phyloP scores from a whole-genome alignment of 2,329 filamentous ascomycete species.

The Cadophora sp. region DNA sequence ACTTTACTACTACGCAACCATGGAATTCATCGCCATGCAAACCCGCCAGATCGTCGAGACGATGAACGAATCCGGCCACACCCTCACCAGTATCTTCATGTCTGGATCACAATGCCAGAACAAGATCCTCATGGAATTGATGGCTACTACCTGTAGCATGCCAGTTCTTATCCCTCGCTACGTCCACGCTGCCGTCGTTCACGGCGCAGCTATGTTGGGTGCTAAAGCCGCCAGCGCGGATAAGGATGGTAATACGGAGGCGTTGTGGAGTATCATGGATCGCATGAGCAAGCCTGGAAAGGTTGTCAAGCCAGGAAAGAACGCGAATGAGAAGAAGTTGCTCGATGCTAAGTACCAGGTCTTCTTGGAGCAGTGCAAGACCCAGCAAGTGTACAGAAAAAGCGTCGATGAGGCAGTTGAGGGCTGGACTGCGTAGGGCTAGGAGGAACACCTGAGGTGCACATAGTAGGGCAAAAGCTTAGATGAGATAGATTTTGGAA shows the following conservation, averaged over 20 bases:
- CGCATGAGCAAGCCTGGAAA: slow-evolving; percentile 94
- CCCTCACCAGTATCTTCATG: slow-evolving; percentile 96
- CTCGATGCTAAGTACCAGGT: slow-evolving; percentile 90
- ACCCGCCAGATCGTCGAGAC: slow-evolving; percentile 93
- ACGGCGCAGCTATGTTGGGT: slow-evolving; percentile 98
- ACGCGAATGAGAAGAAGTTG: slow-evolving; percentile 77
- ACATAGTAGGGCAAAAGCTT: not conserved
- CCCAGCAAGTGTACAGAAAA: slow-evolving; percentile 82
- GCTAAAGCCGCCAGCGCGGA: slow-evolving; percentile 93
- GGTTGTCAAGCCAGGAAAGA: slow-evolving; percentile 76
- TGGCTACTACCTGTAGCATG: slow-evolving; percentile 90
- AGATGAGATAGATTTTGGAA: slow-evolving; percentile 5
- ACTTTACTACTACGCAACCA: slow-evolving; percentile 90
- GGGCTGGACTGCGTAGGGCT: slow-evolving; percentile 47
- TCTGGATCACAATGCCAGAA: slow-evolving; percentile 98
- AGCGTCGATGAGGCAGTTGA: slow-evolving; percentile 71
- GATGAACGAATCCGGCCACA: slow-evolving; percentile 91
- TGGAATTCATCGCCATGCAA: slow-evolving; percentile 98
- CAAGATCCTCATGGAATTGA: slow-evolving; percentile 85
- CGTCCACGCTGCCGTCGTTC: slow-evolving; percentile 93
- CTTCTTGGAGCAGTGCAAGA: slow-evolving; percentile 91
- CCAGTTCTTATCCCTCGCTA: slow-evolving; percentile 93
- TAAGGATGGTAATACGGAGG: slow-evolving; percentile 78
- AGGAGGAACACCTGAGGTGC: not conserved
- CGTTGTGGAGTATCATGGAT: slow-evolving; percentile 97